Percentiles rank a stretch among this genome's conserved stretches.
Evolutionary conservation across 495 filamentous ascomycete genomes (phyloP).

Genomic region (Symbiotaphrina buchneri): DNA sequence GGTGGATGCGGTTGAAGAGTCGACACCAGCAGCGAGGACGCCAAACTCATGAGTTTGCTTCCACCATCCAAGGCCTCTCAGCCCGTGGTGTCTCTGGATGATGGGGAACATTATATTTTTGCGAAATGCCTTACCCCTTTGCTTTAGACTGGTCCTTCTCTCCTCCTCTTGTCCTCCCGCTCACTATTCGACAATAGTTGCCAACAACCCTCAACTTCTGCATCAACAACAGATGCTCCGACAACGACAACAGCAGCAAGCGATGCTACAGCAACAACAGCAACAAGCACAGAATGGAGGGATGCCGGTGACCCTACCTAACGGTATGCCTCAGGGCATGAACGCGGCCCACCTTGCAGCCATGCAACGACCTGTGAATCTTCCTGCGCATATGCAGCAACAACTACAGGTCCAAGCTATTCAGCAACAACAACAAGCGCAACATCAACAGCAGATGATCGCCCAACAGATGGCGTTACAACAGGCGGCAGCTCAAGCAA

Average conservation of each 20-base stretch:
- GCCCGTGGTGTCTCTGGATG: no score
- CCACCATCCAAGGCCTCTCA: no score
- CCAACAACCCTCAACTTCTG: not conserved
- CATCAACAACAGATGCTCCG: constrained; percentile 5
- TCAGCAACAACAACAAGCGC: constrained; percentile 4
- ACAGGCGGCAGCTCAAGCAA: constrained; percentile 1
- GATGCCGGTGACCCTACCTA: not conserved
- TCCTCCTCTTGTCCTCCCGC: constrained; percentile 1
- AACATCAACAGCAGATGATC: constrained; percentile 5
- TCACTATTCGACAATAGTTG: no score
- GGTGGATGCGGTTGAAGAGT: no score
- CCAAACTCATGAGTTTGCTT: no score
- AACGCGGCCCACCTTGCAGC: not conserved
- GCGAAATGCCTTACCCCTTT: no score
- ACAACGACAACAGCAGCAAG: constrained; percentile 2
- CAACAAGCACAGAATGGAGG: constrained; percentile 1
- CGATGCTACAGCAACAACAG: constrained; percentile 3
- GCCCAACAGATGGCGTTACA: constrained; percentile 4
- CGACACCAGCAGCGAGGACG: no score
- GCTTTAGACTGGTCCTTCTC: not conserved
- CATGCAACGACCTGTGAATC: constrained; percentile 1
- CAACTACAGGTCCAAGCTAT: constrained; percentile 2
- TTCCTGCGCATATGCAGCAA: constrained; percentile 2
- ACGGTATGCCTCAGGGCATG: constrained; percentile 1
- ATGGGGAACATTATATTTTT: no score